Conservation (phyloP, 1,284 basidiomycete genomes). For the Fomitopsis schrenkii region DNA sequence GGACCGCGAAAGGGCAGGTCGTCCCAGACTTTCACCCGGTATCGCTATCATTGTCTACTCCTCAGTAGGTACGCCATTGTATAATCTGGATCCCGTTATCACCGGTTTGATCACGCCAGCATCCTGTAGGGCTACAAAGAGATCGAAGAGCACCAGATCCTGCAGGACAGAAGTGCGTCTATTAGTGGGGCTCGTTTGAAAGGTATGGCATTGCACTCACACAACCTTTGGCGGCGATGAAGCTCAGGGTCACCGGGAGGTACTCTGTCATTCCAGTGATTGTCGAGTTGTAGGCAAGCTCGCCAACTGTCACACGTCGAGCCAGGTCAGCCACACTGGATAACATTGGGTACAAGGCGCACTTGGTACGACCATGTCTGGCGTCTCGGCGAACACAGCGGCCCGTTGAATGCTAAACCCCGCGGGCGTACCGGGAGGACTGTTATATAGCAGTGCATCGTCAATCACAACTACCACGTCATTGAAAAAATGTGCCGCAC, state of each 20-base stretch:
- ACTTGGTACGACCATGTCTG: constrained; percentile 38
- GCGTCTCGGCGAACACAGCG: constrained; percentile 27
- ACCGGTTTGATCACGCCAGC: constrained; percentile 28
- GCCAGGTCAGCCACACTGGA: neutral
- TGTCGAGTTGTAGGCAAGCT: constrained; percentile 36
- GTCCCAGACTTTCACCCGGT: no score
- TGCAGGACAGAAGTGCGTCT: constrained; percentile 2
- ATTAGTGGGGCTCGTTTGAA: neutral
- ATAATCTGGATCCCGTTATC: constrained; percentile 24
- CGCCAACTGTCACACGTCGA: constrained; percentile 25
- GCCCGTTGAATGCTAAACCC: constrained; percentile 29
- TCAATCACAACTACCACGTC: neutral
- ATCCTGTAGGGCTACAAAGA: constrained; percentile 31
- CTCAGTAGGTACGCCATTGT: neutral
- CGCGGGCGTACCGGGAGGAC: constrained; percentile 21
- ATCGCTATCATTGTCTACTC: neutral
- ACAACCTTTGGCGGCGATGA: constrained; percentile 35
- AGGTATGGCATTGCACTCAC: constrained; percentile 16
- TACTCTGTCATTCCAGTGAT: constrained; percentile 35
- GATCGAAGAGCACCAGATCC: constrained; percentile 37
- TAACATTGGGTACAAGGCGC: constrained; percentile 1
- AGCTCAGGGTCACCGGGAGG: constrained; percentile 35
- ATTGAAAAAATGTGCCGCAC: constrained; percentile 12
- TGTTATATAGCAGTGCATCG: constrained; percentile 1
- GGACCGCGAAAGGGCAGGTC: no score